Evolutionary conservation across 257 asterid genomes (phyloP), one percentile per base, ranked within the genome.

Genomic region (Salvia splendens): DNA sequence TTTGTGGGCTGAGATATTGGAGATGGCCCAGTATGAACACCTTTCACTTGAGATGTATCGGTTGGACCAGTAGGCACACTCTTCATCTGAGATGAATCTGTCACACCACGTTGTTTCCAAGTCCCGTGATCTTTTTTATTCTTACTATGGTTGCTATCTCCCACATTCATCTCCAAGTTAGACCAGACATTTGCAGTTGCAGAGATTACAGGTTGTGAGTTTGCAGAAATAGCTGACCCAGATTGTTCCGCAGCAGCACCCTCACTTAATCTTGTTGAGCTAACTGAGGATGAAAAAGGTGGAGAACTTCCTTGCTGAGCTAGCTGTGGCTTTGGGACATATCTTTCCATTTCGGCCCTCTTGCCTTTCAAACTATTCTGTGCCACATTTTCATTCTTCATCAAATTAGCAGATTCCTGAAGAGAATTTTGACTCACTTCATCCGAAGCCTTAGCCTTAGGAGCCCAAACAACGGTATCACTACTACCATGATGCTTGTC

Each of bases 261-360:
- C 64, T 73, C 91, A 46, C 77, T 83, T 20, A 78, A 61, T 64
- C 77, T 51, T 11, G 81, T 57, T 41, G 76, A 66, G 64, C 68
- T 67, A 66, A 56, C 48, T 3, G 85, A 73, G 73, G 86, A 71
- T 32, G 78, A 41, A 62, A 55, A 40, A 20, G 78, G 79, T 54
- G 79, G 86, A 59, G 73, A 6, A 51, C 76, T 78, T 65, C 75
- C 89, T 77, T 85, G 96, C 75, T 94, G 96, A 62, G 99, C 94
- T 68, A 90, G 81, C 77, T 93, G 97, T 75, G 97, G 96, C 82
- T 94, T 94, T 3, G 98, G 96, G 43, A 91, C 86, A 73, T 87
- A 94, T 72, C 96, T 88, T 81, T 91, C 97, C 88, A 91, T 87
- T 77, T 94, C 99, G 46, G 99, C 99, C 81, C 96, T 81, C 92